Conservation (phyloP, 495 filamentous ascomycete species). For the Aeminium ludgeri region DNA sequence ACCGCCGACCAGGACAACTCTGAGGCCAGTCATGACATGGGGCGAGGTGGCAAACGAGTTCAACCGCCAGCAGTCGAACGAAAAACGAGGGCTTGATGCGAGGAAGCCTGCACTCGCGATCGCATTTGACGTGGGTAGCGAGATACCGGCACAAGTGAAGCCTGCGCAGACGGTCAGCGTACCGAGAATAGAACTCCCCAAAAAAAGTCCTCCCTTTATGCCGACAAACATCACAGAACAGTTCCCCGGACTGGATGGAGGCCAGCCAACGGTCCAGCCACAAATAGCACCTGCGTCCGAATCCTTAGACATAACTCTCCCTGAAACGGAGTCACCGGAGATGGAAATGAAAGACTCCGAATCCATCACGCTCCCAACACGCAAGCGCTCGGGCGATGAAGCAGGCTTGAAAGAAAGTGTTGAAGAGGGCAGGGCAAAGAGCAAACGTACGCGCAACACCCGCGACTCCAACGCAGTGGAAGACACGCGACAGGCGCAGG, state of each 20-base stretch:
- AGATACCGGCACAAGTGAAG: neutral
- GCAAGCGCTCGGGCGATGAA: conserved; percentile 49
- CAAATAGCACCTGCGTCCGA: conserved; percentile 10
- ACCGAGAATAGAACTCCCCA: no score
- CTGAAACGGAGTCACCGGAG: neutral
- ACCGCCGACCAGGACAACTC: conserved; percentile 16
- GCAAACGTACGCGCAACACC: conserved; percentile 67
- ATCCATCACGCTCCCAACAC: conserved; percentile 17
- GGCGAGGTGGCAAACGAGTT: conserved; percentile 39
- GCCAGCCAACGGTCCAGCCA: conserved; percentile 12
- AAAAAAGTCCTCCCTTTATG: no score
- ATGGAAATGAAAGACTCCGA: neutral
- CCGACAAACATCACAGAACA: conserved; percentile 6
- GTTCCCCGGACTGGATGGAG: conserved; percentile 13
- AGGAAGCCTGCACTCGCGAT: conserved; percentile 23
- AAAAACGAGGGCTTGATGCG: conserved; percentile 26
- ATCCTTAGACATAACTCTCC: neutral
- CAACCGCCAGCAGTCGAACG: conserved; percentile 31
- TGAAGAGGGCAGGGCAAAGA: conserved; percentile 51
- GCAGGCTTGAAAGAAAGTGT: conserved; percentile 39
- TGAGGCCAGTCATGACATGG: conserved; percentile 29
- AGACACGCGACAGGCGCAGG: conserved; percentile 9
- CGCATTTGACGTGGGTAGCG: conserved; percentile 16
- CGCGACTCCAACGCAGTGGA: conserved; percentile 47
- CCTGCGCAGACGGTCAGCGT: neutral